These are phyloP conservation scores for Pythium utonaiense DNA, from an alignment of 352 stramenopile species.

Conservation along the genomic window DNA sequence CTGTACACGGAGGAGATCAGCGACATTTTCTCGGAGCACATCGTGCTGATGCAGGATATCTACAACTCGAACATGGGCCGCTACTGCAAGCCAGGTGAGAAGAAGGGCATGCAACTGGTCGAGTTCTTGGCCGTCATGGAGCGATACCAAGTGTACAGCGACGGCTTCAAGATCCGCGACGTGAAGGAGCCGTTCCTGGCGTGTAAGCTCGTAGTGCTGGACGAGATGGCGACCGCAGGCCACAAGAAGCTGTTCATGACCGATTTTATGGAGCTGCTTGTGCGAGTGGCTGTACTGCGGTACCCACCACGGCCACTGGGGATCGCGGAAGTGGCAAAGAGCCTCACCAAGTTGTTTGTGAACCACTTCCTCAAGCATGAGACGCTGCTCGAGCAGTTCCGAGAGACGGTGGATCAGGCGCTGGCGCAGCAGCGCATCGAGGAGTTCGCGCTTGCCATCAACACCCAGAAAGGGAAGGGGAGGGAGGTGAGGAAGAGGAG, in stretches of 20 bases:
- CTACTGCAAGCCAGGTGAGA: constrained; percentile 70
- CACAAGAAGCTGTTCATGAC: constrained; percentile 76
- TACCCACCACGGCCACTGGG: constrained; percentile 43
- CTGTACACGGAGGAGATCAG: constrained; percentile 77
- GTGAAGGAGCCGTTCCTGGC: constrained; percentile 66
- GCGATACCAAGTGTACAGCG: constrained; percentile 60
- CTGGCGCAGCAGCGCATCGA: constrained; percentile 58
- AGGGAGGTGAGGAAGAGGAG: background rate
- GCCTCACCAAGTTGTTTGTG: constrained; percentile 54
- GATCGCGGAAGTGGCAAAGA: constrained; percentile 41
- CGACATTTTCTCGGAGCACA: constrained; percentile 67
- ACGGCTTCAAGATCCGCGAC: constrained; percentile 61
- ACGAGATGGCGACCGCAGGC: constrained; percentile 67
- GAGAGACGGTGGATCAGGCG: constrained; percentile 50
- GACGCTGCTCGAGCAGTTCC: constrained; percentile 53
- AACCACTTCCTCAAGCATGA: constrained; percentile 73
- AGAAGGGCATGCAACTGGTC: constrained; percentile 71
- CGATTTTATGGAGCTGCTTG: constrained; percentile 75
- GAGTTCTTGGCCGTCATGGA: constrained; percentile 66
- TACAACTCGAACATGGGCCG: constrained; percentile 72
- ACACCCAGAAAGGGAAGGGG: constrained; percentile 26
- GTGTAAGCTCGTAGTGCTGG: constrained; percentile 68
- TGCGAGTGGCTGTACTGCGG: constrained; percentile 55
- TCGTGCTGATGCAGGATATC: constrained; percentile 71
- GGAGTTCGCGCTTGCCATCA: constrained; percentile 54